These are phyloP conservation scores for Pueraria montana DNA, from an alignment of 306 rosid genomes.

Conservation along the genomic window DNA sequence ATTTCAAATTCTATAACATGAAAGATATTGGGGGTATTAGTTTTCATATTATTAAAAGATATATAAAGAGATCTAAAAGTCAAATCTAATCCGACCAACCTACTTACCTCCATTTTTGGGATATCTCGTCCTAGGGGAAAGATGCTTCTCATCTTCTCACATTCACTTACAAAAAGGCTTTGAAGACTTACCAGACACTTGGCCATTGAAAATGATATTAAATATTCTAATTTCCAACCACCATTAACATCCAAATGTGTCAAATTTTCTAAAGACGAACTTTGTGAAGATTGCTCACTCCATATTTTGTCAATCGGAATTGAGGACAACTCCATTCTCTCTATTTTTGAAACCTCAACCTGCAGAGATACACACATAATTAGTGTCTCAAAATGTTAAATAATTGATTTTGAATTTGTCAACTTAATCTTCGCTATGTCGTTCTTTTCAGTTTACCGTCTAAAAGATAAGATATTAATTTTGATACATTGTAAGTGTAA, in stretches of 20 bases:
- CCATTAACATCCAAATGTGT: constrained; percentile 33
- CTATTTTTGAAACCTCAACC: constrained; percentile 42
- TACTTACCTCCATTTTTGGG: constrained; percentile 12
- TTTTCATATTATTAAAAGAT: too few relatives aligned
- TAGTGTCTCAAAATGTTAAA: not conserved
- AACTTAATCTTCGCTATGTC: too few relatives aligned
- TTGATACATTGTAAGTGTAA: too few relatives aligned
- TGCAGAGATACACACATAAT: not conserved
- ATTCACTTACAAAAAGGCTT: constrained; percentile 44
- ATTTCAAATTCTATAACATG: not conserved
- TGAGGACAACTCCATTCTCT: constrained; percentile 31
- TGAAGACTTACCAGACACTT: constrained; percentile 44
- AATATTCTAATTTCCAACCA: constrained; percentile 10
- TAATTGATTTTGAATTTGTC: not conserved
- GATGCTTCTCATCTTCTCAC: constrained; percentile 47
- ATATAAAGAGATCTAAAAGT: not conserved
- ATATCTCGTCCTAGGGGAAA: too few relatives aligned
- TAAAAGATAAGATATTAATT: too few relatives aligned
- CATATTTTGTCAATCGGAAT: constrained; percentile 24
- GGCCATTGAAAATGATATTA: constrained; percentile 43
- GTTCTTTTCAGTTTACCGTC: too few relatives aligned
- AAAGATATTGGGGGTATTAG: too few relatives aligned
- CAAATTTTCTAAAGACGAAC: constrained; percentile 30
- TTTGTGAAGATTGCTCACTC: constrained; percentile 9
- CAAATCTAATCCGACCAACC: not conserved